Percentiles rank a stretch among this genome's conserved stretches.
Conservation (phyloP, 2,329 filamentous ascomycete genomes). For the Scedosporium boydii region DNA sequence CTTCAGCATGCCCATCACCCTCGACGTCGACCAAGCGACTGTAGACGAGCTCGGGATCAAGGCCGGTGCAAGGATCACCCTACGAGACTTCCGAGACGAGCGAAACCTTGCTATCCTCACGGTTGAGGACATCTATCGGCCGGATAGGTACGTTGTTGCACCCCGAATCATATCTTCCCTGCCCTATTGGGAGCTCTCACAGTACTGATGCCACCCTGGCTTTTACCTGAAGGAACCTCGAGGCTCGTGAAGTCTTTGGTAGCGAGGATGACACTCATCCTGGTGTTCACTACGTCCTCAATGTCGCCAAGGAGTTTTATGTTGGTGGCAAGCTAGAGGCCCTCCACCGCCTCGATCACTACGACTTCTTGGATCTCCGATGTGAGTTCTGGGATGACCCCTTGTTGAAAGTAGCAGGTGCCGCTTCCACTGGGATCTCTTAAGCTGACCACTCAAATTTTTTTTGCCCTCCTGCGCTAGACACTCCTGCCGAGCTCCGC, state of each 20-base stretch:
- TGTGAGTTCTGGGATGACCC: constrained; percentile 45
- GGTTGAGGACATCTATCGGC: constrained; percentile 88
- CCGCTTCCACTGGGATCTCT: not conserved
- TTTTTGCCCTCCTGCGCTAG: constrained; percentile 28
- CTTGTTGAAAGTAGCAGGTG: not conserved
- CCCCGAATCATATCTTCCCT: not conserved
- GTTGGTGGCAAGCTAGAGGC: constrained; percentile 94
- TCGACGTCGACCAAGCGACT: constrained; percentile 69
- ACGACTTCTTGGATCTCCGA: constrained; percentile 94
- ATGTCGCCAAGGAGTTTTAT: constrained; percentile 76
- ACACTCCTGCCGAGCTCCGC: constrained; percentile 89
- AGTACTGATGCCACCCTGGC: constrained; percentile 10
- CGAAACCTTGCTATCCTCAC: constrained; percentile 92
- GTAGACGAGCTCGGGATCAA: constrained; percentile 70
- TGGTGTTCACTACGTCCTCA: constrained; percentile 81
- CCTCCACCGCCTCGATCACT: constrained; percentile 91
- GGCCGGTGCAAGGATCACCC: constrained; percentile 70
- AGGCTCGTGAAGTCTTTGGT: constrained; percentile 91
- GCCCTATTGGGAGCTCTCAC: not conserved
- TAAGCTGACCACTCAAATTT: not conserved
- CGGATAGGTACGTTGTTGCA: constrained; percentile 63
- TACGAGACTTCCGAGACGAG: constrained; percentile 94
- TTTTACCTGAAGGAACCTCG: constrained; percentile 52
- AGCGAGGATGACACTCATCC: constrained; percentile 84
- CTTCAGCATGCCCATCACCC: constrained; percentile 94